Conservation (phyloP, 2,329 filamentous ascomycete genomes). For the Ceratocystis papillata region DNA sequence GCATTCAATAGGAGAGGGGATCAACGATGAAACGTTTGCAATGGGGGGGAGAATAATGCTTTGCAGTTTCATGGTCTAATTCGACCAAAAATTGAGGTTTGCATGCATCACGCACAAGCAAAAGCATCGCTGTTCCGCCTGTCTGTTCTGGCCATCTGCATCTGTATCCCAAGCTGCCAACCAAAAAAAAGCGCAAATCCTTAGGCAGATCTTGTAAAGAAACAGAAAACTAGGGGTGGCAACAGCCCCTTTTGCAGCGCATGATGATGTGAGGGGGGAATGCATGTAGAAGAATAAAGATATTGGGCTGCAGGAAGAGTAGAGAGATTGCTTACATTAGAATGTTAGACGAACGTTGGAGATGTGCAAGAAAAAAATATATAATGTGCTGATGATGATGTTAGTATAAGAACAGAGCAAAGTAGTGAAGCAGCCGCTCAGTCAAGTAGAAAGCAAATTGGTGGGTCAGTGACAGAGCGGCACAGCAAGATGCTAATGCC, state of each 20-base stretch:
- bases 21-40: conserved; percentile 12
- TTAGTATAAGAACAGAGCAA: background rate
- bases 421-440: background rate
- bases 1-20: background rate
- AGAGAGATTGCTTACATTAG: background rate
- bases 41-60: background rate
- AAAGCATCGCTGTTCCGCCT: background rate
- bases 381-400: too few species aligned
- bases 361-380: too few species aligned
- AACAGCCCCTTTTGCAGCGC: conserved; percentile 9
- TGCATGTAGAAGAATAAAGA: conserved; percentile 9
- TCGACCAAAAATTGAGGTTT: background rate
- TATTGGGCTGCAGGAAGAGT: background rate
- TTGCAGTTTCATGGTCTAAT: conserved; percentile 7
- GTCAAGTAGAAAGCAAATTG: background rate
- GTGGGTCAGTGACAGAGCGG: background rate
- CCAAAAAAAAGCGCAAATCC: conserved; percentile 6
- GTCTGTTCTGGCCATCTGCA: background rate
- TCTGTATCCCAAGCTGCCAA: background rate
- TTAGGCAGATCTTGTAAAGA: conserved; percentile 4
- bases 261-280: conserved; percentile 3
- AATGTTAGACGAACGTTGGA: background rate
- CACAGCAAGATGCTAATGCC: too few species aligned
- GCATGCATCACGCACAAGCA: conserved; percentile 6
- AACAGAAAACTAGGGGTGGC: background rate